Evolutionary conservation across 257 asterid species (phyloP).

Genomic region (Avicennia marina): DNA sequence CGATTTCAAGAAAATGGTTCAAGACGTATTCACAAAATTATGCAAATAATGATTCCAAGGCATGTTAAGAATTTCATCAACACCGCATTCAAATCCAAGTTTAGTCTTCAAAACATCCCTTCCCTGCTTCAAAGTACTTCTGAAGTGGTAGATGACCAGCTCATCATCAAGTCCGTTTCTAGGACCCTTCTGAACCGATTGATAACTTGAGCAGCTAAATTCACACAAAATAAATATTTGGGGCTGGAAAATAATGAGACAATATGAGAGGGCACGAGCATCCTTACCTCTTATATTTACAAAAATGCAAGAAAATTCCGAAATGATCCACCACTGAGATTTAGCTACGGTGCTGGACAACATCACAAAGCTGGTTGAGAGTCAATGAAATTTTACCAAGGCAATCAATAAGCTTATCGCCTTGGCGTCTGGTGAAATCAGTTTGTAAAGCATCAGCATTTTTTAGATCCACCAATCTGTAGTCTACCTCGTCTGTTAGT

Average conservation of each 20-base stretch:
- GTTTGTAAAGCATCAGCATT: conserved; percentile 38
- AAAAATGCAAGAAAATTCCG: background rate
- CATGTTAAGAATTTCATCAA: too few relatives aligned
- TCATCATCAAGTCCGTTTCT: too few relatives aligned
- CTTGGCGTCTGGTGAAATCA: conserved; percentile 52
- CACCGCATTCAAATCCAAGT: too few relatives aligned
- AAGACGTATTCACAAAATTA: too few relatives aligned
- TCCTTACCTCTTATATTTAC: conserved; percentile 9
- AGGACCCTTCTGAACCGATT: too few relatives aligned
- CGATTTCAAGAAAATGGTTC: too few relatives aligned
- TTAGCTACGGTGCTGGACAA: conserved; percentile 35
- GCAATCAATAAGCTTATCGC: conserved; percentile 59
- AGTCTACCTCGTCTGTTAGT: conserved; percentile 41
- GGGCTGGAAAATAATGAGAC: background rate
- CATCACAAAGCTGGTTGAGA: conserved; percentile 56
- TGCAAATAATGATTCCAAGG: too few relatives aligned
- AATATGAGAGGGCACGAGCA: background rate
- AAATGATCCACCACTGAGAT: background rate
- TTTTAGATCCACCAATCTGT: conserved; percentile 37
- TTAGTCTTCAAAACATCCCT: background rate
- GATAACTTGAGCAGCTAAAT: too few relatives aligned
- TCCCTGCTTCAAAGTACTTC: background rate
- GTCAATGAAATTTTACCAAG: conserved; percentile 50
- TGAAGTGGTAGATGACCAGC: too few relatives aligned
- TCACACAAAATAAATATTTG: background rate